Evolutionary conservation across 2,329 filamentous ascomycete species (phyloP), one percentile per base, ranked within the genome.

Genomic region (Magnaporthiopsis rhizophila): DNA sequence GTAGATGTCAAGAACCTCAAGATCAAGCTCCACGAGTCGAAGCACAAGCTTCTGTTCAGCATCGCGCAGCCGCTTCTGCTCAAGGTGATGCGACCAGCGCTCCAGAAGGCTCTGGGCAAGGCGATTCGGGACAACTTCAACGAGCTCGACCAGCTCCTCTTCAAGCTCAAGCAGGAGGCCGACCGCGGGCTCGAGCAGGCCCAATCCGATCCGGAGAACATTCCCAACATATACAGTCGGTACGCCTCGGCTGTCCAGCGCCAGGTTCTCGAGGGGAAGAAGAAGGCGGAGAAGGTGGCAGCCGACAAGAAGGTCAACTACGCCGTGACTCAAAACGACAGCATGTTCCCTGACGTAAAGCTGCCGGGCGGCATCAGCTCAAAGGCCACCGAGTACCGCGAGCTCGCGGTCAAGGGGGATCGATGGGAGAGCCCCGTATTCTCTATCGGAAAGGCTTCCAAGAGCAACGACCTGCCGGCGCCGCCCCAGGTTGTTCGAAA

Each of bases 391-490:
- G 92, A 97, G 77, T 98, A 96, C 83, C 91, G 87, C 79, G 87
- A 97, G 28, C 83, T 97, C 65, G 91, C 94, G 11, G 82, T 81
- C 69, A 92, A 95, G 85, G 95, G 95, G 63, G 90, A 97, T 64
- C 89, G 87, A 76, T 99, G 95, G 95, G 89, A 97, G 81, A 96
- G 90, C 66, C 92, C 94, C 12, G 87, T 99, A 72, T 99, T 99
- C 81, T 89, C 86, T 66, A 89, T 98, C 70, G 94, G 95, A 61
- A 84, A 79, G 58, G 92, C 93, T 13, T 81, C 84, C 64, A 87
- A 89, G 77, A 92, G 90, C 58, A 82, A 78, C 30, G 85, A 89
- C 71, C 83, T 97, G 58, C 92, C 93, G 1, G 74, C 72, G n/a
- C 78, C 82, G 2, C 83, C 83, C 30, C 74, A 77, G 65, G 77